Percentiles rank a stretch among this genome's conserved stretches.
phyloP scores from a whole-genome alignment of 1,139 yeast genomes.

The Geotrichum histeridarum region DNA sequence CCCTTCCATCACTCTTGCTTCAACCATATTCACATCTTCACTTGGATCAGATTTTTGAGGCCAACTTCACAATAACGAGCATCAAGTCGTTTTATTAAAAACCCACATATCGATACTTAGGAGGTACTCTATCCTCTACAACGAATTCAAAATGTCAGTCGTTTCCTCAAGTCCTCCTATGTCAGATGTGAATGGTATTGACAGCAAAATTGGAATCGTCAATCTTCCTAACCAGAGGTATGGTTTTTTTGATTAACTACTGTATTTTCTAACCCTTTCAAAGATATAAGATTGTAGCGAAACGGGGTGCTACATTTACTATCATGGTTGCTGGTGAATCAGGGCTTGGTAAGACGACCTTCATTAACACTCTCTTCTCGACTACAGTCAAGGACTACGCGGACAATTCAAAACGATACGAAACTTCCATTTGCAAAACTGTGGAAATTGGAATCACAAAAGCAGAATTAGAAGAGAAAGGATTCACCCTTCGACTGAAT shows the following conservation, averaged over 20 bases:
- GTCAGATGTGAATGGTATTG: constrained; percentile 2
- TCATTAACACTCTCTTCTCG: constrained; percentile 77
- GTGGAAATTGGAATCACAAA: constrained; percentile 87
- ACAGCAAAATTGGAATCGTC: constrained; percentile 60
- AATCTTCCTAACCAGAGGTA: constrained; percentile 90
- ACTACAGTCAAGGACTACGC: constrained; percentile 55
- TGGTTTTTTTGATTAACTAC: constrained; percentile 31
- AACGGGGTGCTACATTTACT: constrained; percentile 84
- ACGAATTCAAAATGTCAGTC: constrained; percentile 5
- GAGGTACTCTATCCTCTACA: too few relatives aligned
- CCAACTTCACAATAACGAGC: too few relatives aligned
- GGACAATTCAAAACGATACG: constrained; percentile 64
- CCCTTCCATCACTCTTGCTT: too few relatives aligned
- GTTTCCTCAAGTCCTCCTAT: constrained; percentile 1
- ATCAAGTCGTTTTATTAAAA: too few relatives aligned
- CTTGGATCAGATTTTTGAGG: too few relatives aligned
- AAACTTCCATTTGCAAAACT: constrained; percentile 72
- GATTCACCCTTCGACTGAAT: constrained; percentile 77
- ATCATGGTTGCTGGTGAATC: constrained; percentile 95
- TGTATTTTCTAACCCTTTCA: constrained; percentile 4
- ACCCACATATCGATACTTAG: too few relatives aligned
- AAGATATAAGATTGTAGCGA: constrained; percentile 81
- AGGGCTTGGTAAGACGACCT: constrained; percentile 86
- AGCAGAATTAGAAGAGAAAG: constrained; percentile 89
- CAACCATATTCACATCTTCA: too few relatives aligned